These are phyloP conservation scores for Mimosa bimucronata DNA, from an alignment of 306 rosid species.

Conservation along the genomic window DNA sequence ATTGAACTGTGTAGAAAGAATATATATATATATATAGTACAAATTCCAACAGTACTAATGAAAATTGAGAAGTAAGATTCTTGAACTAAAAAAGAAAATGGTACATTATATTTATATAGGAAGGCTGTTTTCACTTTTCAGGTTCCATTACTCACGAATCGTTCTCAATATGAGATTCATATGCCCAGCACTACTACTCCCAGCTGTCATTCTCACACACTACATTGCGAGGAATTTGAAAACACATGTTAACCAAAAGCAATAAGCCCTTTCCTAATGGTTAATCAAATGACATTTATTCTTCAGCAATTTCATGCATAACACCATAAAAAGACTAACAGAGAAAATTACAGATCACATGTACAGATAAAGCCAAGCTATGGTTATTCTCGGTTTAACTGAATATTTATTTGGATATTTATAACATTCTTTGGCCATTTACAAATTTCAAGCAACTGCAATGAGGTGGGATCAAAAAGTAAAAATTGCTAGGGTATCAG, in stretches of 20 bases:
- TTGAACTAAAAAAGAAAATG: not conserved
- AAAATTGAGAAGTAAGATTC: constrained; percentile 15
- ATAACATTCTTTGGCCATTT: not conserved
- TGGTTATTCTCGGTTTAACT: not conserved
- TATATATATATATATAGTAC: not conserved
- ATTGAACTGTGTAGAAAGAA: not conserved
- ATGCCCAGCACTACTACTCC: constrained; percentile 12
- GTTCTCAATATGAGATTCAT: not conserved
- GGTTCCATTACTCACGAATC: not conserved
- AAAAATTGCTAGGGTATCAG: not conserved
- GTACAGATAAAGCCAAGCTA: not conserved
- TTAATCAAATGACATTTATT: constrained; percentile 14
- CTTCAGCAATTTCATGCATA: not conserved
- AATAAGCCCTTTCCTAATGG: not conserved
- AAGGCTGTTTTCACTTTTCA: not conserved
- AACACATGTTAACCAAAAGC: constrained; percentile 15
- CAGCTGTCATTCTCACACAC: constrained; percentile 22
- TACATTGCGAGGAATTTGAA: constrained; percentile 27
- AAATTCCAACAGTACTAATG: constrained; percentile 13
- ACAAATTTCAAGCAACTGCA: not conserved
- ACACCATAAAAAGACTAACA: not conserved
- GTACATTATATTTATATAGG: constrained; percentile 12
- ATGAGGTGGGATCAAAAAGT: not conserved
- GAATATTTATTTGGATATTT: not conserved
- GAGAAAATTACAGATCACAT: not conserved